Base-by-base conservation (phyloP, 176 grass and related monocot genomes). In the Carex pumila region DNA sequence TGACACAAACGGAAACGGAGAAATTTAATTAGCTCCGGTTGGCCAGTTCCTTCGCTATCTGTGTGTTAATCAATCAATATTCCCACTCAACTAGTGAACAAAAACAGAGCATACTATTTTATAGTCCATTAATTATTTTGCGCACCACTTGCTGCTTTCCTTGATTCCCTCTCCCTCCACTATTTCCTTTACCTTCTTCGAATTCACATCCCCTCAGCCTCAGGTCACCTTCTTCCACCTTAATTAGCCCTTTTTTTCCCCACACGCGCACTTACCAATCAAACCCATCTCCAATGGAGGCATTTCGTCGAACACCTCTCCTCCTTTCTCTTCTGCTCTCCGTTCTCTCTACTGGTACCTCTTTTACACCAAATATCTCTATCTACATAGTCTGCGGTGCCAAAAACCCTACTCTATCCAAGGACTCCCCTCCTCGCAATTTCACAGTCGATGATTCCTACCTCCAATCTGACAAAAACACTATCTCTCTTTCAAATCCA, bases 251-350 rank as follows among this genome's bases (percentile, higher is more conserved):
- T 29, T 45, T 32, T 8, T 66, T 60, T 75, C 11, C 12, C 45
- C 43, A 52, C 19, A 25, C 12, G 34, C 15, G 12, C 2, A 1
- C 64, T 25, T 25, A 25, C 25, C 32, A 39, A 39, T 39, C 37
- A 39, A 25, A 79, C 47, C 22, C 14, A 25, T 1, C 61, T 67
- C 65, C 50, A 2, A 65, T 83, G 12, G 31, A 62, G 53, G 29
- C 15, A 65, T 70, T 85, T 57, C 61, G 71, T 82, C 79, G 80
- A 86, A 90, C 80, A 10, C 85, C 5, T 71, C 66, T 64, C 54
- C 69, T 57, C 74, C 68, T 82, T 85, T 88, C 22, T 18, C 72
- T 34, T 49, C 70, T 76, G 1, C 85, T 58, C 76, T 11, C 22
- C 37, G 0, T 66, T 69, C 36, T 79, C 13, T 63, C 5, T 73